A percentile compares a stretch with the other conserved stretches of the same genome.
phyloP scores from a whole-genome alignment of 2,329 filamentous ascomycete species.

The Aureobasidium melanogenum region DNA sequence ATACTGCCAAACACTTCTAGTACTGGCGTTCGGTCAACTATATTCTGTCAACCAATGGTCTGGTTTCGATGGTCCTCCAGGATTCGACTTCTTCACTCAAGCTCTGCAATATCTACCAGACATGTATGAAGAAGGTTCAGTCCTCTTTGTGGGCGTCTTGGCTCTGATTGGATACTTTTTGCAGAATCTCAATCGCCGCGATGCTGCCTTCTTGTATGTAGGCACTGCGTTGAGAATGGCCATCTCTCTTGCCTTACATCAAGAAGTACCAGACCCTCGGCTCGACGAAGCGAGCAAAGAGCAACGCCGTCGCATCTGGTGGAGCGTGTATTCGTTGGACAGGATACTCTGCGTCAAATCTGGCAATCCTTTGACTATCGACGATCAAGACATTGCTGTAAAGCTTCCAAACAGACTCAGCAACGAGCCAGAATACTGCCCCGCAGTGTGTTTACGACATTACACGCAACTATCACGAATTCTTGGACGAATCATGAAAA shows the following conservation, averaged over 20 bases:
- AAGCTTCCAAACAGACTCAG: slow-evolving; percentile 28
- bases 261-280: slow-evolving; percentile 36
- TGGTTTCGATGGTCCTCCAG: slow-evolving; percentile 40
- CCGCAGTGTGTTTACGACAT: slow-evolving; percentile 41
- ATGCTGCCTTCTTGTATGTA: slow-evolving; percentile 47
- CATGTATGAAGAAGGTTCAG: slow-evolving; percentile 46
- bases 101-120: slow-evolving; percentile 46
- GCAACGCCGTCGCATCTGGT: slow-evolving; percentile 46
- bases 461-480: slow-evolving; percentile 48
- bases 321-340: slow-evolving; percentile 49
- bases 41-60: slow-evolving; percentile 51
- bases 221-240: slow-evolving; percentile 45
- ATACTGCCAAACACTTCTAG: slow-evolving; percentile 44
- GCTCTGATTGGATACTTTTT: slow-evolving; percentile 49
- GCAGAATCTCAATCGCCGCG: slow-evolving; percentile 48
- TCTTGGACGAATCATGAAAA: slow-evolving; percentile 40
- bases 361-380: slow-evolving; percentile 46
- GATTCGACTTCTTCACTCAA: slow-evolving; percentile 47
- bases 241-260: slow-evolving; percentile 47
- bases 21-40: slow-evolving; percentile 47
- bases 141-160: slow-evolving; percentile 47
- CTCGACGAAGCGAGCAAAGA: slow-evolving; percentile 38
- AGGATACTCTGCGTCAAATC: slow-evolving; percentile 45
- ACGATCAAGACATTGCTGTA: slow-evolving; percentile 46
- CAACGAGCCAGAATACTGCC: slow-evolving; percentile 33